Base-by-base conservation (phyloP, 2,329 filamentous ascomycete genomes). In the Cadophora sp. region DNA sequence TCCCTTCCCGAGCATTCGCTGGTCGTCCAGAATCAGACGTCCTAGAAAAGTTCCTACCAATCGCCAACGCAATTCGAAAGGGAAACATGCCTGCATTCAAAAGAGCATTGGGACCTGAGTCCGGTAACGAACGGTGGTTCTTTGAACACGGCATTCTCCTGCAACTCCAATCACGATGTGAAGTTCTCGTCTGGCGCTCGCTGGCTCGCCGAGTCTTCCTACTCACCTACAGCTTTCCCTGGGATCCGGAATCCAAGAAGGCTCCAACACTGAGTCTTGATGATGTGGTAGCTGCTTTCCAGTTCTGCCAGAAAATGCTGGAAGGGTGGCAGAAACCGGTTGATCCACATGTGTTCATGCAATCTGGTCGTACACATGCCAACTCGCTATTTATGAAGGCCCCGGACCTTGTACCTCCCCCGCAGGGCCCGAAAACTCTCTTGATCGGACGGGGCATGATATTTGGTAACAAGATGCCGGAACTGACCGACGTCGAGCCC, bases 171-270 rank as follows among this genome's bases (percentile, higher is more conserved):
- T 92, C 92, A 74, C 87, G 93, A 62, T 90, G 94, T 66, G 91
- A 96, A 65, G 88, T 93, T 0, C 83, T 96, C 2, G 87, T 97
- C 14, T 97, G 93, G 93, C 89, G 95, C 16, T 91, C 91, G 1
- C 84, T 98, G 7, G 87, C 91, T 20, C 87, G 94, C 36, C 90
- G 89, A 71, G 88, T 90, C 0, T 97, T 97, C 77, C 80, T 95
- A 11, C 83, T 96, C 14, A 91, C 88, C 18, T 96, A 94, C 70
- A 85, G 89, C n/a, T 87, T 88, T 48, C 90, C 90, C 1, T 83
- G 82, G 65, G 84, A 83, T 72, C 83, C 79, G 67, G 81, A 82
- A 43, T 83, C 83, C 3, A 88, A 84, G 72, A 86, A 85, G 73
- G 89, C 93, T 2, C 91, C 93, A 0, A 92, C 91, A 0, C 82